Evolutionary conservation across 345 rosid genomes (phyloP).

Genomic region (Cardamine chenopodiifolia): DNA sequence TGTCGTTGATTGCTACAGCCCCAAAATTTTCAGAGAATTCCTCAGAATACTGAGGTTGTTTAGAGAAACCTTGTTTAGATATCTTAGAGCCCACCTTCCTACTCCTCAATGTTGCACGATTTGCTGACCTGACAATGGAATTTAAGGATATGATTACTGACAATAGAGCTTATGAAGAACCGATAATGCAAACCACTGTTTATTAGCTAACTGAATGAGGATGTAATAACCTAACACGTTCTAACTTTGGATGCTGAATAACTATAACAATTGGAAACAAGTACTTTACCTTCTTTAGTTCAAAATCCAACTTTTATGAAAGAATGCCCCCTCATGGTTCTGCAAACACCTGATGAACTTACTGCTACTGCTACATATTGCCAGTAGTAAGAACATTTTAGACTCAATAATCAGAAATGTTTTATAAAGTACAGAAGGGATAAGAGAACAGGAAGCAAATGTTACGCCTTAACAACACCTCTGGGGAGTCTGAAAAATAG

Average conservation of each 20-base stretch:
- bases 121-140: slow-evolving; percentile 3
- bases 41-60: not conserved
- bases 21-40: not conserved
- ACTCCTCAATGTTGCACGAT: slow-evolving; percentile 15
- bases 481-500: not conserved
- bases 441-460: not conserved
- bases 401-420: not conserved
- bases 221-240: not conserved
- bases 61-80: slow-evolving; percentile 3
- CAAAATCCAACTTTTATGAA: not conserved
- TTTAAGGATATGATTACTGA: not conserved
- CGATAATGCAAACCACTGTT: not conserved
- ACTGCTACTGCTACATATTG: not conserved
- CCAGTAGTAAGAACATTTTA: not conserved
- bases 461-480: not conserved
- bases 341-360: slow-evolving; percentile 2
- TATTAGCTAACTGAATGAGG: not conserved
- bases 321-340: not conserved
- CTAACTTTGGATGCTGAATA: slow-evolving; percentile 6
- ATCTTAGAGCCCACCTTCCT: slow-evolving; percentile 7
- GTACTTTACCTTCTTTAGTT: slow-evolving; percentile 14
- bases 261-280: slow-evolving; percentile 10
- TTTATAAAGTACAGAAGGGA: not conserved
- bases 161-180: not conserved
- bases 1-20: not conserved